Evolutionary conservation across 495 filamentous ascomycete species (phyloP), one percentile per base, ranked within the genome.

Genomic region (Cercophora sp.): DNA sequence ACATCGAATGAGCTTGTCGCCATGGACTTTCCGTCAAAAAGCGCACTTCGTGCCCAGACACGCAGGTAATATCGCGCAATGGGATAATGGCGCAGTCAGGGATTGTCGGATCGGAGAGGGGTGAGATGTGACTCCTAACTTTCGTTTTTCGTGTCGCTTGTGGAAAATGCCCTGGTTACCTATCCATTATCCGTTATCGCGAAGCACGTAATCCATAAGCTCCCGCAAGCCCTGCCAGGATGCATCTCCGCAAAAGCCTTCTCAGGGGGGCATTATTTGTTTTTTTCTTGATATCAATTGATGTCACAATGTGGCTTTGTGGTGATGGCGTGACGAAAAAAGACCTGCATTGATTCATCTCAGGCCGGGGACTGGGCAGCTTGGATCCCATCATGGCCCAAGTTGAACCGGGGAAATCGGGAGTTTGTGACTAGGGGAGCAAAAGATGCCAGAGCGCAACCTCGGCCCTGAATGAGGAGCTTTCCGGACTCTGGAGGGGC

Each of bases 331-430:
- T 51, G 48, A 51, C 48, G 48, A 51, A n/a, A n/a, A n/a, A n/a
- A n/a, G n/a, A n/a, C 22, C 29, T 51, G 48, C 48, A 40, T 42
- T 31, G 34, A 51, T 51, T 51, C 48, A 51, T 51, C 48, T 50
- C 32, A n/a, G n/a, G n/a, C n/a, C n/a, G n/a, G n/a, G n/a, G n/a
- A n/a, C n/a, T 39, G 11, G 11, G 4, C 16, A 39, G 36, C 11
- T n/a, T 39, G 22, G 40, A 23, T 23, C 6, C 40, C 40, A 26
- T 27, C 22, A 44, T 10, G 22, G 22, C 22, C 22, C 2, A 24
- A 13, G 10, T 26, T 9, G 20, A 19, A 15, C 41, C 22, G 41
- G 41, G 41, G 11, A 15, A 19, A 13, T 44, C 41, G 41, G 41
- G 22, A 27, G 22, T 24, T n/a, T 13, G 41, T 39, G 16, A 39